Percentiles rank a stretch among this genome's conserved stretches.
Conservation (phyloP, 2,329 filamentous ascomycete species). For the Pseudocercospora ulei region DNA sequence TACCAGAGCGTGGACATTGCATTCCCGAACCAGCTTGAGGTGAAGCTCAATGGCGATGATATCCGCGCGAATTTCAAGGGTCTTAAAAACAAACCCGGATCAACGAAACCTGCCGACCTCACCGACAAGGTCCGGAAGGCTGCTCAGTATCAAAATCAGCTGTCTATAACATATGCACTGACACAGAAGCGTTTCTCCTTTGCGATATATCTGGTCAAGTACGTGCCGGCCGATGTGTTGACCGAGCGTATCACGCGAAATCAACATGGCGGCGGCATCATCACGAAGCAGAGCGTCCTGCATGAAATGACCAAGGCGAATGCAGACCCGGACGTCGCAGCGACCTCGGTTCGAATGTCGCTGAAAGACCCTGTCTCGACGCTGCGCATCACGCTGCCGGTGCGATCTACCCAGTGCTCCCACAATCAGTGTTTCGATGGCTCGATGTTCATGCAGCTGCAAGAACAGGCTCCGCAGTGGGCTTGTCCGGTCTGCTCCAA, state of each 20-base stretch:
- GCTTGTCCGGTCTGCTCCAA: slow-evolving; percentile 91
- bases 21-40: slow-evolving; percentile 85
- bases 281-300: slow-evolving; percentile 72
- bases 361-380: slow-evolving; percentile 89
- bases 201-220: slow-evolving; percentile 64
- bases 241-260: slow-evolving; percentile 56
- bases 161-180: slow-evolving; percentile 84
- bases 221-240: slow-evolving; percentile 60
- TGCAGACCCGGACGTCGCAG: slow-evolving; percentile 71
- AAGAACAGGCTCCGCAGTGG: slow-evolving; percentile 96
- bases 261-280: slow-evolving; percentile 46
- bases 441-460: slow-evolving; percentile 79
- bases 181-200: slow-evolving; percentile 62
- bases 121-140: slow-evolving; percentile 64
- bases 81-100: slow-evolving; percentile 90
- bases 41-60: slow-evolving; percentile 80
- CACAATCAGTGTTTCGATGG: slow-evolving; percentile 96
- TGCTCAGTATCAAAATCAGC: slow-evolving; percentile 60
- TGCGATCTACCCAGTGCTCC: slow-evolving; percentile 66
- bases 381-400: slow-evolving; percentile 67
- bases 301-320: slow-evolving; percentile 68
- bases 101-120: slow-evolving; percentile 86
- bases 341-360: slow-evolving; percentile 79
- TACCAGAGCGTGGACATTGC: slow-evolving; percentile 60
- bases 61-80: slow-evolving; percentile 89